Evolutionary conservation across 1,284 basidiomycete species (phyloP), one percentile per base, ranked within the genome.

Genomic region (Rhodotorula sp.): DNA sequence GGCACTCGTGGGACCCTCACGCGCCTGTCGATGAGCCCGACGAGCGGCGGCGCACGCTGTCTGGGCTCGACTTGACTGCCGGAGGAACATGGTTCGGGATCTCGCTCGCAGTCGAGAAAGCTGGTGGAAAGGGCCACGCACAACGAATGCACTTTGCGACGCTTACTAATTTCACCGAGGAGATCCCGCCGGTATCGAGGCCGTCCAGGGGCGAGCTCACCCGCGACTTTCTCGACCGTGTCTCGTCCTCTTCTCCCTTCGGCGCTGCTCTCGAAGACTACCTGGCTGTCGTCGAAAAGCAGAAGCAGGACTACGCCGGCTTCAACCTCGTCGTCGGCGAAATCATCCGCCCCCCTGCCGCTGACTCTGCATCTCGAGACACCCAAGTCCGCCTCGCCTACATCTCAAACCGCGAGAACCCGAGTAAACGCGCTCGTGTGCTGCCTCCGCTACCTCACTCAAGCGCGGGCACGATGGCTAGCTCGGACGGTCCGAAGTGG

Each of bases 71-170:
- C 63, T 66, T 77, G 24, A 63, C 58, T 39, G 76, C 70, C 27
- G 76, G 76, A 44, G 76, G 76, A 6, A 76, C 75, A 24, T 77
- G 76, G 76, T 62, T 75, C 57, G 76, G 76, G 24, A 29, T 72
- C 64, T 64, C 68, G 51, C 53, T 68, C 44, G 51, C 68, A 1
- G 59, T 62, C 9, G 7, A 47, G 19, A 27, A 24, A 32, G 32
- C 2, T 2, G 3, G 19, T 4, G 10, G 36, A 39, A 17, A 5
- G 24, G 30, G 34, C 10, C 29, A 44, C 32, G 13, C 15, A 56
- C 39, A 24, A 29, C 30, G 27, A 17, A 19, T 76, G 46, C 60
- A 67, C n/a, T 74, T 76, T 47, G 74, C 70, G 1, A 74, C 76
- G 9, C 62, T 77, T 29, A 77, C 76, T n/a, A 77, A 77, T 60